Percentiles rank a stretch among this genome's conserved stretches.
Conservation (phyloP, 2,329 filamentous ascomycete genomes). For the Alternaria metachromatica region DNA sequence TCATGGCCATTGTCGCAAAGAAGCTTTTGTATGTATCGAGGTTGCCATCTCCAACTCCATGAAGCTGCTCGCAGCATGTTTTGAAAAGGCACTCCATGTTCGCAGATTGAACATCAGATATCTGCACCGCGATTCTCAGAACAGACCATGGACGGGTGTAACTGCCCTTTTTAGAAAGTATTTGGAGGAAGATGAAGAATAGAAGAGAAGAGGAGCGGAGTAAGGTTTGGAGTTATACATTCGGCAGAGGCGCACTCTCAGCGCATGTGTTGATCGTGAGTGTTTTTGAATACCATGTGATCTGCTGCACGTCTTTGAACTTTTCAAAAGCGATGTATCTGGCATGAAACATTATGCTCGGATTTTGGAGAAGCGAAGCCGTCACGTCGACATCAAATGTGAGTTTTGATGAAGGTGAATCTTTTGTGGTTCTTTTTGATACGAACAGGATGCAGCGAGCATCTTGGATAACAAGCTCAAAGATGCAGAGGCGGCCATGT, state of each 20-base stretch:
- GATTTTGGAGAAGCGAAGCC: neutral
- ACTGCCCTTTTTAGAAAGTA: accelerated
- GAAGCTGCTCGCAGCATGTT: neutral
- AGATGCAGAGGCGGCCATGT: neutral
- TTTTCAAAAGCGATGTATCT: neutral
- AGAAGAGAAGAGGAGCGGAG: neutral
- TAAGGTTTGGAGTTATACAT: neutral
- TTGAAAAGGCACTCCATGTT: neutral
- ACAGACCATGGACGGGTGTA: neutral
- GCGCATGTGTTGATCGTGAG: neutral
- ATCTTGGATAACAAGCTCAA: neutral
- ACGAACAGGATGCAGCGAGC: neutral
- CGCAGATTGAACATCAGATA: neutral
- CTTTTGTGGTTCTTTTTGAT: neutral
- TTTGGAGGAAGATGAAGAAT: neutral
- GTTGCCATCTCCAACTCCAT: neutral
- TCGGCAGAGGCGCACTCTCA: neutral
- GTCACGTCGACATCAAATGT: neutral
- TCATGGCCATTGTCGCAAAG: neutral
- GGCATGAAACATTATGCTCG: neutral
- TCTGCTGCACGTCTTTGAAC: neutral
- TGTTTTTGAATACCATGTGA: neutral
- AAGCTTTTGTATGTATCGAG: neutral
- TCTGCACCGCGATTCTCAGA: neutral
- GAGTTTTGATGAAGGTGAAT: neutral